Evolutionary conservation across 192 early-diverging fungal species (phyloP).

Genomic region (Cetraspora pellucida): DNA sequence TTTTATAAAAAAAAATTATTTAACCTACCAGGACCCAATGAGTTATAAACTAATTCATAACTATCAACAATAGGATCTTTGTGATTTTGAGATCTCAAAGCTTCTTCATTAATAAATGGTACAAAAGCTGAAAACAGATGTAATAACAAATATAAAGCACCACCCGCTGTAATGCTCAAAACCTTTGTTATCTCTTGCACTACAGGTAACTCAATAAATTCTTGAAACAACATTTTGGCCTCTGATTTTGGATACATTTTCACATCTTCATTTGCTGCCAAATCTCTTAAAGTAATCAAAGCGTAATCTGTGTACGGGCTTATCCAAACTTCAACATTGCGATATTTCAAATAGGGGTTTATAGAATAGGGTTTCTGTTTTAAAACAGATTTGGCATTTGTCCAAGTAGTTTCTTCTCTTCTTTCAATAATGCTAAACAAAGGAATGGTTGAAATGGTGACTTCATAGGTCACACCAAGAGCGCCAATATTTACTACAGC

Average conservation of each 20-base stretch:
- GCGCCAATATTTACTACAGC: slow-evolving; percentile 2
- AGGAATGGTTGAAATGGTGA: not conserved
- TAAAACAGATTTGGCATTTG: not conserved
- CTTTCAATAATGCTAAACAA: not conserved
- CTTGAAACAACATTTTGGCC: not conserved
- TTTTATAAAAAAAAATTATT: not conserved
- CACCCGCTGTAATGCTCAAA: not conserved
- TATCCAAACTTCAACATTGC: slow-evolving; percentile 8
- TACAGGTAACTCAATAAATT: slow-evolving; percentile 3
- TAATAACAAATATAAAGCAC: not conserved
- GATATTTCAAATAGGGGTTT: not conserved
- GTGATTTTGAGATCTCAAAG: slow-evolving; percentile 16
- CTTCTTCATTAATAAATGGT: slow-evolving; percentile 11
- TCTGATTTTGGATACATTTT: not conserved
- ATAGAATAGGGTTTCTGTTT: slow-evolving; percentile 3
- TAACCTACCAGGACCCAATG: not conserved
- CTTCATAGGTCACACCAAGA: not conserved
- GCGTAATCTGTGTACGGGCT: slow-evolving; percentile 13
- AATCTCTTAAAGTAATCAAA: not conserved
- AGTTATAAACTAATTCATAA: slow-evolving; percentile 8
- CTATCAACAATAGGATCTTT: not conserved
- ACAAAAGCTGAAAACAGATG: not conserved
- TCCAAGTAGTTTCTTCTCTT: slow-evolving; percentile 17
- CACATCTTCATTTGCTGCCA: slow-evolving; percentile 1
- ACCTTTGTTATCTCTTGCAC: not conserved